Evolutionary conservation across 1,284 basidiomycete species (phyloP).

Genomic region (Naganishia albida): DNA sequence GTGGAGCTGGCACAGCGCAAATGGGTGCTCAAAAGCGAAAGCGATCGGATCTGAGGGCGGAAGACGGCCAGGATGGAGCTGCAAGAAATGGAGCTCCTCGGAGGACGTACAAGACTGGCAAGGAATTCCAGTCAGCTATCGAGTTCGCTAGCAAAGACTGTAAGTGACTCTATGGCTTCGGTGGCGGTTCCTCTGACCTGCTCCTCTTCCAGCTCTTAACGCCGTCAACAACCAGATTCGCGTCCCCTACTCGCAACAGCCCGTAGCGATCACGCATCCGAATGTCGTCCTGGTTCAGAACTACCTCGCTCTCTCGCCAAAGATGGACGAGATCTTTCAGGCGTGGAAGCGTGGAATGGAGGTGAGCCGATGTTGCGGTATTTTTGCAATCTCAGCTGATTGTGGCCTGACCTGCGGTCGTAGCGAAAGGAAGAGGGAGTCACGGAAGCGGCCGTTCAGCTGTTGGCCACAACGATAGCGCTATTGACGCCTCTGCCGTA

Average conservation of each 20-base stretch:
- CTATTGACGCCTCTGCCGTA: constrained; percentile 52
- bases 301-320: constrained; percentile 51
- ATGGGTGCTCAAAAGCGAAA: constrained; percentile 26
- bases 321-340: constrained; percentile 51
- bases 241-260: constrained; percentile 46
- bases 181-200: constrained; percentile 23
- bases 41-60: constrained; percentile 10
- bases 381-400: not conserved
- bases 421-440: constrained; percentile 46
- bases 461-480: constrained; percentile 48
- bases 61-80: constrained; percentile 26
- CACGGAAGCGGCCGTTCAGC: constrained; percentile 43
- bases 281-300: constrained; percentile 53
- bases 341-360: constrained; percentile 50
- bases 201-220: constrained; percentile 43
- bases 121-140: constrained; percentile 48
- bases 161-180: constrained; percentile 35
- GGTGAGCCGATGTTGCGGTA: constrained; percentile 36
- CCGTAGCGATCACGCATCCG: constrained; percentile 49
- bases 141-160: constrained; percentile 46
- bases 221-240: constrained; percentile 53
- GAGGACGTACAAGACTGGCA: constrained; percentile 45
- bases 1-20: not conserved
- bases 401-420: constrained; percentile 1
- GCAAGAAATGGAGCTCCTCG: constrained; percentile 40